Evolutionary conservation across 768 basidiomycete genomes (phyloP).

Genomic region (Serendipita sp.): DNA sequence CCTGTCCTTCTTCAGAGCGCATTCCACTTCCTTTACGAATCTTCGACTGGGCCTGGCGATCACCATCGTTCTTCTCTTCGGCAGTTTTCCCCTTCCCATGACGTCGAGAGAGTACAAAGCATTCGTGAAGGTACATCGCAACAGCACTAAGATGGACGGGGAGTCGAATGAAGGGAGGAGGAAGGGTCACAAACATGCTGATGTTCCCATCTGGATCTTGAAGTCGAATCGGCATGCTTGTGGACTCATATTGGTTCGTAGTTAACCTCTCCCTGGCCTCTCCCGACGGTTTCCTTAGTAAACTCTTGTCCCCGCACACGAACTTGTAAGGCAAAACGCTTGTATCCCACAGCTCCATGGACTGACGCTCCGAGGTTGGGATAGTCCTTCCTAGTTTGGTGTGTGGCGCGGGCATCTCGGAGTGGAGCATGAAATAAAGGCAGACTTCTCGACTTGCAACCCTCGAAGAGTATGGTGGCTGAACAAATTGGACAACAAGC

Average conservation of each 20-base stretch:
- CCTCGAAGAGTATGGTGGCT: neutral
- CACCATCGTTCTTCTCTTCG: neutral
- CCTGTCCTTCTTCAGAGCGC: too few relatives aligned
- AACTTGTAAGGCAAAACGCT: neutral
- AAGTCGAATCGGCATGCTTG: neutral
- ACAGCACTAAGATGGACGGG: neutral
- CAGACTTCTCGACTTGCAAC: neutral
- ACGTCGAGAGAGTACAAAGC: neutral
- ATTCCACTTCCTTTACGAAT: neutral
- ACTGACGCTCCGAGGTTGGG: neutral
- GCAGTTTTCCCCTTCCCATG: neutral
- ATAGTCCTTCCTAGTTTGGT: neutral
- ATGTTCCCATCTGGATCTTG: neutral
- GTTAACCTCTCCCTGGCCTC: neutral
- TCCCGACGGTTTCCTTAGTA: neutral
- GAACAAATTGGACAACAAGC: neutral
- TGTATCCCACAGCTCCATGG: neutral
- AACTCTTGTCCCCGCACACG: neutral
- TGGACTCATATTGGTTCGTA: neutral
- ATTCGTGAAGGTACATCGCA: constrained; percentile 1
- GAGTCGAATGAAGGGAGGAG: neutral
- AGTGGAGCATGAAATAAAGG: neutral
- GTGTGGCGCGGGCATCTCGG: neutral
- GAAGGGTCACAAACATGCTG: neutral
- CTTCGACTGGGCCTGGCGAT: neutral